A percentile compares a stretch with the other conserved stretches of the same genome.
Evolutionary conservation across 352 stramenopile species (phyloP).

Genomic region (Globisporangium solare): DNA sequence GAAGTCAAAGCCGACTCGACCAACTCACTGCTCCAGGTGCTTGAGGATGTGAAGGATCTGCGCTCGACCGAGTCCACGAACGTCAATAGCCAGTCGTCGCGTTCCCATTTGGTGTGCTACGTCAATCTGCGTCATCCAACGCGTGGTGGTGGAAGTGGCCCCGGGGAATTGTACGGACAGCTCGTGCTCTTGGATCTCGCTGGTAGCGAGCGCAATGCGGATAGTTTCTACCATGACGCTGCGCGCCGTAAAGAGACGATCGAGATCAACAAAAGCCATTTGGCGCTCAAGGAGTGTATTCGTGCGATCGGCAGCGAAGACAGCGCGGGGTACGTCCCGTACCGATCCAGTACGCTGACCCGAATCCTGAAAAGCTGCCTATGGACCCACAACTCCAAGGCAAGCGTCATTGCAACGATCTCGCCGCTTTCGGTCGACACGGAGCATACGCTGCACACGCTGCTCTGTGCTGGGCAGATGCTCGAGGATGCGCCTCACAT

Average conservation of each 20-base stretch:
- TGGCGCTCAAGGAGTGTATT: constrained; percentile 82
- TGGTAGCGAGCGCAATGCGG: constrained; percentile 72
- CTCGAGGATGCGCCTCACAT: constrained; percentile 50
- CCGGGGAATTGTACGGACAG: constrained; percentile 36
- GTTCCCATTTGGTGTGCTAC: constrained; percentile 69
- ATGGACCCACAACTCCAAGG: constrained; percentile 51
- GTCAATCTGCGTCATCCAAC: constrained; percentile 38
- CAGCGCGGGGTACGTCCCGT: constrained; percentile 54
- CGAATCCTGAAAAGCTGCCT: constrained; percentile 72
- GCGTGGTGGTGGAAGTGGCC: constrained; percentile 2
- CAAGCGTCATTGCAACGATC: constrained; percentile 72
- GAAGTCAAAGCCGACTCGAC: constrained; percentile 49
- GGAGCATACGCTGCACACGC: constrained; percentile 73
- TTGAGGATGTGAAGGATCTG: constrained; percentile 61
- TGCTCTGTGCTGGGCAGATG: constrained; percentile 70
- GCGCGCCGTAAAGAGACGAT: constrained; percentile 65
- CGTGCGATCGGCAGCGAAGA: constrained; percentile 60
- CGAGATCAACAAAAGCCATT: constrained; percentile 83
- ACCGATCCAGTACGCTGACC: constrained; percentile 65
- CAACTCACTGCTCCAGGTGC: constrained; percentile 54
- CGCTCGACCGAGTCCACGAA: constrained; percentile 77
- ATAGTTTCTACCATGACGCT: constrained; percentile 75
- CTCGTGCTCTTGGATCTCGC: constrained; percentile 62
- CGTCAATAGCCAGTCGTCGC: constrained; percentile 72
- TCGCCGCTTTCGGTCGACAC: constrained; percentile 71